Conservation (phyloP, 2,329 filamentous ascomycete genomes). For the Stagonosporopsis vannaccii region DNA sequence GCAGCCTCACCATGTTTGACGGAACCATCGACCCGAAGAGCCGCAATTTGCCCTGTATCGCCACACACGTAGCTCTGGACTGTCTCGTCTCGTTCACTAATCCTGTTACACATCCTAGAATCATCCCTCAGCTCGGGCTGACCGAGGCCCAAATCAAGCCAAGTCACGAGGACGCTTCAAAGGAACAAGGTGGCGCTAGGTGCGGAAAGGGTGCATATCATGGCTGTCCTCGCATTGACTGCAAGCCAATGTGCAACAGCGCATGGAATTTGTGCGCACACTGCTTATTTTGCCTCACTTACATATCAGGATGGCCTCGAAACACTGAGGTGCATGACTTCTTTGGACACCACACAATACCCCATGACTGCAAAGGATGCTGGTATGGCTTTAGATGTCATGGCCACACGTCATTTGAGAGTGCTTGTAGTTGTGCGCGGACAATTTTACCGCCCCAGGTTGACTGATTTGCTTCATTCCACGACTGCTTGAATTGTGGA, state of each 20-base stretch:
- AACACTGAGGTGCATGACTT: neutral
- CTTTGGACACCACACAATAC: neutral
- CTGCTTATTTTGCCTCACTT: neutral
- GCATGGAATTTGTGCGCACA: neutral
- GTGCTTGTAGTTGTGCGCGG: neutral
- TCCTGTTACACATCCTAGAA: neutral
- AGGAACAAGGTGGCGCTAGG: slow-evolving; percentile 1
- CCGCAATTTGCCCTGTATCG: slow-evolving; percentile 11
- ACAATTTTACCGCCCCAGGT: neutral
- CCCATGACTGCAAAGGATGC: neutral
- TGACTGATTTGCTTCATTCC: no score
- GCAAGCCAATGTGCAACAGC: slow-evolving; percentile 7
- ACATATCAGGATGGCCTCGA: neutral
- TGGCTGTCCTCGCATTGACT: neutral
- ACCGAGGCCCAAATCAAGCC: neutral
- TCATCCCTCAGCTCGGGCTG: neutral
- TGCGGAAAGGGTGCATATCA: neutral
- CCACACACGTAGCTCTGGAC: slow-evolving; percentile 10
- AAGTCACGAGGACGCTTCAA: neutral
- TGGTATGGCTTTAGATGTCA: neutral
- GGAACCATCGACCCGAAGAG: slow-evolving; percentile 12
- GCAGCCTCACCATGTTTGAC: slow-evolving; percentile 10
- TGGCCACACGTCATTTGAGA: neutral
- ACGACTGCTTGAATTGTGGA: neutral
- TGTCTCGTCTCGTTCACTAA: slow-evolving; percentile 6